These are phyloP conservation scores for Suillus occidentalis DNA, from an alignment of 768 basidiomycete species.

Conservation along the genomic window DNA sequence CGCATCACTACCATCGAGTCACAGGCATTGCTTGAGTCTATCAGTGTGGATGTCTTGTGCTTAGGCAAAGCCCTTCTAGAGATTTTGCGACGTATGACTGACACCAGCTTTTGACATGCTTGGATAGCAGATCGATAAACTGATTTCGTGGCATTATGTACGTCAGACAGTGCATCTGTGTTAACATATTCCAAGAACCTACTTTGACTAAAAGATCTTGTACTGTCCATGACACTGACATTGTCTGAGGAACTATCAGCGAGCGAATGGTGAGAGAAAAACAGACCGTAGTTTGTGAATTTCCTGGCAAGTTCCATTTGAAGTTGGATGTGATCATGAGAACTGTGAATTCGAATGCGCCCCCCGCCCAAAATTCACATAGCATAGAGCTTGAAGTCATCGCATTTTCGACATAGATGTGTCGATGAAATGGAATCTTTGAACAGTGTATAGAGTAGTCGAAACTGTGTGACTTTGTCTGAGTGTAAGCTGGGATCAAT, in stretches of 20 bases:
- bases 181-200: conserved; percentile 6
- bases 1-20: conserved; percentile 3
- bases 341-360: conserved; percentile 13
- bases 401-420: conserved; percentile 28
- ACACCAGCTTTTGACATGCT: conserved; percentile 4
- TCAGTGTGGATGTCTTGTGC: neutral
- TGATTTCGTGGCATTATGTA: neutral
- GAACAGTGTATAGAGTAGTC: conserved; percentile 25
- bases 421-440: conserved; percentile 10
- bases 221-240: conserved; percentile 29
- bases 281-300: conserved; percentile 35
- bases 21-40: neutral
- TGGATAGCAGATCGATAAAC: conserved; percentile 7
- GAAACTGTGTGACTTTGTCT: conserved; percentile 33
- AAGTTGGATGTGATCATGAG: conserved; percentile 14
- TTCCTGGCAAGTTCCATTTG: conserved; percentile 39
- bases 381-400: conserved; percentile 33
- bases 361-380: conserved; percentile 24
- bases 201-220: conserved; percentile 50
- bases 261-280: conserved; percentile 38
- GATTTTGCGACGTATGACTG: conserved; percentile 7
- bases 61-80: neutral
- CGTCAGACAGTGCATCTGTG: neutral
- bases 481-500: conserved; percentile 14
- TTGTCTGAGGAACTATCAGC: conserved; percentile 25